A percentile compares a stretch with the other conserved stretches of the same genome.
Conservation (phyloP, 331 rosid species). For the Quercus lobata region DNA sequence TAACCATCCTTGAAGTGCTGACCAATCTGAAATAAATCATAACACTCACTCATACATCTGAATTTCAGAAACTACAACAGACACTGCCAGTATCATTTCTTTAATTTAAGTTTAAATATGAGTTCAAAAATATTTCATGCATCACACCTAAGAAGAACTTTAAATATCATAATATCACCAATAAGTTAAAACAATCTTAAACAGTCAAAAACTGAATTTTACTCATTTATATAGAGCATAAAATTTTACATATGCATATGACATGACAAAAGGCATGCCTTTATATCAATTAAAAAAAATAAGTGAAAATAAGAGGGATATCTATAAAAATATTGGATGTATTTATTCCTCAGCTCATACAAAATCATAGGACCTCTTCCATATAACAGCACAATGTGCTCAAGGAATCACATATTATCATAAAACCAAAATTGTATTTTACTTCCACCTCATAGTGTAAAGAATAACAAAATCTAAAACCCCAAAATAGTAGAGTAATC, state of each 20-base stretch:
- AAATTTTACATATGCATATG: background rate
- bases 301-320: background rate
- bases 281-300: background rate
- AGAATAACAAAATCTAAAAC: background rate
- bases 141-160: background rate
- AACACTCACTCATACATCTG: background rate
- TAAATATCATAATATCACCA: background rate
- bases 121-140: background rate
- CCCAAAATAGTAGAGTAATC: background rate
- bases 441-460: background rate
- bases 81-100: background rate
- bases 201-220: background rate
- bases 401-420: background rate
- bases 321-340: background rate
- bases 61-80: background rate
- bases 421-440: background rate
- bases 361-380: background rate
- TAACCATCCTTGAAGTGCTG: slow-evolving; percentile 94
- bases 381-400: background rate
- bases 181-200: background rate
- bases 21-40: slow-evolving; percentile 67
- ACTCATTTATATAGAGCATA: background rate
- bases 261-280: background rate
- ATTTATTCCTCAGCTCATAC: background rate
- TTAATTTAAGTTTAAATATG: background rate